Base-by-base conservation (phyloP, 1,284 basidiomycete genomes). In the Coniferiporia weirii region DNA sequence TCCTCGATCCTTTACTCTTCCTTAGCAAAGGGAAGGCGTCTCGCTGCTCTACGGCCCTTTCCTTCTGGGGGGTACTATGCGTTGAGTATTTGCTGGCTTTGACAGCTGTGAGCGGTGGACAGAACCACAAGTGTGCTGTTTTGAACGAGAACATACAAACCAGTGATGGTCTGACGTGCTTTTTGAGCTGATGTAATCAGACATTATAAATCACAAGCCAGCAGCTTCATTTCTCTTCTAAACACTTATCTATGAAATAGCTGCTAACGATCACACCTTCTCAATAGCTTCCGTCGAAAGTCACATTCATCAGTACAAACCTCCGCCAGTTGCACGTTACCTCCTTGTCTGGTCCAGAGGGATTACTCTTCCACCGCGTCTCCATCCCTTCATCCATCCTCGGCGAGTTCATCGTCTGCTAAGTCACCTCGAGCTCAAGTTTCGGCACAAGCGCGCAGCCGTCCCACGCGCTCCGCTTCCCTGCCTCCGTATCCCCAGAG, bases 281-380 rank as follows among this genome's bases (percentile, higher is more conserved):
- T 52, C 19, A 5, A 27, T 43, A 61, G 60, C 13, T 53, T 61
- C 19, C 50, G 55, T 13, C 55, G 54, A n/a, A 57, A 48, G 48
- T 57, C 56, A 13, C 44, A 43, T 44, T 57, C 54, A 19, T 32
- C 55, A 3, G 1, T 47, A 15, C 59, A 49, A 13, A 5, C 27
- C 17, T 12, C 45, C 20, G 36, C 17, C 10, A 50, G n/a, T 40
- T 20, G 22, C 17, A 50, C 47, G 34, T 46, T 56, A 22, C 60
- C 55, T 13, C 43, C 60, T 13, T 61, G 60, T 50, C 40, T 61
- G 36, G 45, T 54, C 1, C 57, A 54, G 20, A 34, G 51, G 43
- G 22, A 40, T 40, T 8, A 4, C 7, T 38, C 47, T 48, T 50
- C 54, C n/a, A 7, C 34, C 32, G 34, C 53, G 17, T 55, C n/a